Percentiles rank a stretch among this genome's conserved stretches.
phyloP scores from a whole-genome alignment of 1,284 basidiomycete genomes.

The Moesziomyces aphidis region DNA sequence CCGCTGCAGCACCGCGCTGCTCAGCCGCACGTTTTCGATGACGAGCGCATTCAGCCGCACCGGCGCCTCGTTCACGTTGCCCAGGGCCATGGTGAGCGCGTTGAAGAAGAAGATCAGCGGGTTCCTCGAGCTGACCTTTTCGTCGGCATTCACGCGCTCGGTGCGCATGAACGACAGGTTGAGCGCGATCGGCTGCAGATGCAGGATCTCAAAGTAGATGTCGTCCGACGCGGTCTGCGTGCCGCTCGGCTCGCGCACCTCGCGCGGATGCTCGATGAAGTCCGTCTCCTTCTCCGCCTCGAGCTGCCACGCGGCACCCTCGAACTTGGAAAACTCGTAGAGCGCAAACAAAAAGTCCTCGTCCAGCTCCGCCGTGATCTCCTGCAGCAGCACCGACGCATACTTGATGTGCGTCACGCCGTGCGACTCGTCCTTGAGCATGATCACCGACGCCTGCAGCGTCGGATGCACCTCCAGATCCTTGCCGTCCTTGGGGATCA shows the following conservation, averaged over 20 bases:
- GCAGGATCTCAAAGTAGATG: constrained; percentile 96
- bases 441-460: constrained; percentile 86
- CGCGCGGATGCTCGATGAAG: constrained; percentile 80
- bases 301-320: constrained; percentile 71
- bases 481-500: constrained; percentile 83
- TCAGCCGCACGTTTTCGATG: constrained; percentile 93
- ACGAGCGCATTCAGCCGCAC: constrained; percentile 93
- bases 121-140: constrained; percentile 73
- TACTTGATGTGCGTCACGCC: constrained; percentile 98
- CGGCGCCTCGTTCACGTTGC: constrained; percentile 97
- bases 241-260: constrained; percentile 82
- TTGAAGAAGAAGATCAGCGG: constrained; percentile 94
- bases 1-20: constrained; percentile 83
- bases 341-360: constrained; percentile 95
- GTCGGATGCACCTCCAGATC: constrained; percentile 86
- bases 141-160: constrained; percentile 89
- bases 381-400: constrained; percentile 91
- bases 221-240: constrained; percentile 70
- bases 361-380: constrained; percentile 93
- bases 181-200: constrained; percentile 92
- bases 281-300: constrained; percentile 66
- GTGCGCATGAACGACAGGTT: constrained; percentile 97
- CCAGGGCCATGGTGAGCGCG: constrained; percentile 94
- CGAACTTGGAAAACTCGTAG: constrained; percentile 90
- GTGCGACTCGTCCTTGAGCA: constrained; percentile 87